Evolutionary conservation across 257 asterid species (phyloP).

Genomic region (Penstemon eatonii): DNA sequence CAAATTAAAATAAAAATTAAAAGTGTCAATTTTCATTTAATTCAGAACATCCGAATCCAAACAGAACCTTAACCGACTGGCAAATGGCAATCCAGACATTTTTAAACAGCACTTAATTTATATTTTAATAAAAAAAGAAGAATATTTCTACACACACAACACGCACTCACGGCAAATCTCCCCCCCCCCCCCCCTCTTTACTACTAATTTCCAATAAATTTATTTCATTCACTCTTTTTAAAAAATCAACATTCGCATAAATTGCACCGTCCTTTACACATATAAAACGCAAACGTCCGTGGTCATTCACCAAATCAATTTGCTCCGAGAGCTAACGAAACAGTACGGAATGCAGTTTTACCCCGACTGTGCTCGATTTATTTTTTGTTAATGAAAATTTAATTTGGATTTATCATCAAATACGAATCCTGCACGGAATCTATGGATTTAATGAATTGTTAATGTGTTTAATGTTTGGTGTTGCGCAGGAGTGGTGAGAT

Average conservation of each 20-base stretch:
- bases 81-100: conserved; percentile 31
- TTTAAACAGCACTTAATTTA: conserved; percentile 21
- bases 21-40: no score
- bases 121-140: no score
- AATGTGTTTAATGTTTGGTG: conserved; percentile 23
- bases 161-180: not conserved
- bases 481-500: conserved; percentile 38
- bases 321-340: conserved; percentile 20
- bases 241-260: conserved; percentile 2
- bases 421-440: conserved; percentile 18
- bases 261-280: conserved; percentile 7
- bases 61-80: conserved; percentile 26
- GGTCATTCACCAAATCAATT: conserved; percentile 26
- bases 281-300: conserved; percentile 6
- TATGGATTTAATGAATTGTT: conserved; percentile 17
- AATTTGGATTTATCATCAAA: not conserved
- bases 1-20: no score
- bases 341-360: conserved; percentile 14
- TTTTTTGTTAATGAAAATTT: not conserved
- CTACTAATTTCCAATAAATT: conserved; percentile 10
- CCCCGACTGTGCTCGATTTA: not conserved
- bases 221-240: not conserved
- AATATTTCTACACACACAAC: no score
- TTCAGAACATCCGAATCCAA: no score
- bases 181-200: not conserved